Percentiles rank a stretch among this genome's conserved stretches.
These are phyloP conservation scores for Microsporum ferrugineum DNA, from an alignment of 2,329 filamentous ascomycete genomes.

Conservation along the genomic window DNA sequence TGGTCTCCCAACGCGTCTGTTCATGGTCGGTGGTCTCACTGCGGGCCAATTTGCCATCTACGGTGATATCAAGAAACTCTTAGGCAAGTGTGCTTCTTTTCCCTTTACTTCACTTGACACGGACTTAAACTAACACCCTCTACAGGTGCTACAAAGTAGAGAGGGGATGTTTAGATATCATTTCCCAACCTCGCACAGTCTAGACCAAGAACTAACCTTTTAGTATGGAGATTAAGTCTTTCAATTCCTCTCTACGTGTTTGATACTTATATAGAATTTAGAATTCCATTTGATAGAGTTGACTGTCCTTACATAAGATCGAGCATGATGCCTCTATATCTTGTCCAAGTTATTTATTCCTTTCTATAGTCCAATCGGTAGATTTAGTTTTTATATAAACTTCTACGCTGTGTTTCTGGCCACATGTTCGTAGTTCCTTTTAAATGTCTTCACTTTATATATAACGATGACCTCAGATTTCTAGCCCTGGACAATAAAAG, in stretches of 20 bases:
- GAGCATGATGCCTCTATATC: no score
- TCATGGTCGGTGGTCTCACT: slow-evolving; percentile 64
- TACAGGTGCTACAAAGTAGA: not conserved
- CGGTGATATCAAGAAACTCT: slow-evolving; percentile 29
- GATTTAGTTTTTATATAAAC: no score
- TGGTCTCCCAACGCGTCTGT: slow-evolving; percentile 69
- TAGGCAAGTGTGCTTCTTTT: not conserved
- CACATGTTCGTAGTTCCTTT: no score
- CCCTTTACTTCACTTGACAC: not conserved
- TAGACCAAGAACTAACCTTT: not conserved
- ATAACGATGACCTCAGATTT: no score
- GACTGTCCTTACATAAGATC: no score
- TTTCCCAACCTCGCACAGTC: not conserved
- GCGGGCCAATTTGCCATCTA: slow-evolving; percentile 85
- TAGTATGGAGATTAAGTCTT: not conserved
- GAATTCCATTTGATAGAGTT: no score
- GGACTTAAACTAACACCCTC: not conserved
- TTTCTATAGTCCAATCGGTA: no score
- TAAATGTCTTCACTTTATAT: no score
- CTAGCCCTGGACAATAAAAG: no score
- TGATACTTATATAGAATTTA: no score
- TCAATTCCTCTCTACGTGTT: not conserved
- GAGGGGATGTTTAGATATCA: not conserved
- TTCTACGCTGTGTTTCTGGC: no score
- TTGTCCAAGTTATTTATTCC: no score